These are phyloP conservation scores for Cryptococcus sp. DNA, from an alignment of 1,284 basidiomycete genomes.

Conservation along the genomic window DNA sequence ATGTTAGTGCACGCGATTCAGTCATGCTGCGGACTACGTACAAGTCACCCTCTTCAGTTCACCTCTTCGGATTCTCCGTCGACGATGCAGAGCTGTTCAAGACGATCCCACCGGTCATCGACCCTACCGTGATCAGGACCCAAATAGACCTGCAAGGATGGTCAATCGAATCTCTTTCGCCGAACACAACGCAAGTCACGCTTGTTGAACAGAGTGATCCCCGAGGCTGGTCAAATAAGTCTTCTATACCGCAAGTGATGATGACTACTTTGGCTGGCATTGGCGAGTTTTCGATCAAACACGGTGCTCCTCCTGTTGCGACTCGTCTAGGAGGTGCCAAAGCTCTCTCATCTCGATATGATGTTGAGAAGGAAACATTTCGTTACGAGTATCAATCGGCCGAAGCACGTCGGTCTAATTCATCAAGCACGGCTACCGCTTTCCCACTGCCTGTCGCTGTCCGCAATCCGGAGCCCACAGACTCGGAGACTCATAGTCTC, in stretches of 20 bases:
- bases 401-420: constrained; percentile 53
- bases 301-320: constrained; percentile 84
- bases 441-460: constrained; percentile 35
- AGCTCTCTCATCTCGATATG: constrained; percentile 70
- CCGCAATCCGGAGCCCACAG: constrained; percentile 11
- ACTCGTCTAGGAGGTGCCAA: constrained; percentile 78
- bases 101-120: constrained; percentile 63
- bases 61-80: constrained; percentile 92
- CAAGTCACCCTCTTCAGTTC: constrained; percentile 91
- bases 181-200: constrained; percentile 89
- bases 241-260: constrained; percentile 88
- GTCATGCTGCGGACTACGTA: constrained; percentile 92
- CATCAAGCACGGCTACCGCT: constrained; percentile 42
- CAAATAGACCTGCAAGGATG: constrained; percentile 95
- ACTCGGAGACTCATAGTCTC: constrained; percentile 20
- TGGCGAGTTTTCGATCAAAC: constrained; percentile 91
- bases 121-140: constrained; percentile 75
- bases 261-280: constrained; percentile 78
- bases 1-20: constrained; percentile 73
- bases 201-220: constrained; percentile 96
- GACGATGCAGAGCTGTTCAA: constrained; percentile 85
- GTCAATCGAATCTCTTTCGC: constrained; percentile 93
- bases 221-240: constrained; percentile 95
- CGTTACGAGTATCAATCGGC: constrained; percentile 79
- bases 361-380: constrained; percentile 78